phyloP scores from a whole-genome alignment of 192 early-diverging fungal species.

The Phycomyces nitens region DNA sequence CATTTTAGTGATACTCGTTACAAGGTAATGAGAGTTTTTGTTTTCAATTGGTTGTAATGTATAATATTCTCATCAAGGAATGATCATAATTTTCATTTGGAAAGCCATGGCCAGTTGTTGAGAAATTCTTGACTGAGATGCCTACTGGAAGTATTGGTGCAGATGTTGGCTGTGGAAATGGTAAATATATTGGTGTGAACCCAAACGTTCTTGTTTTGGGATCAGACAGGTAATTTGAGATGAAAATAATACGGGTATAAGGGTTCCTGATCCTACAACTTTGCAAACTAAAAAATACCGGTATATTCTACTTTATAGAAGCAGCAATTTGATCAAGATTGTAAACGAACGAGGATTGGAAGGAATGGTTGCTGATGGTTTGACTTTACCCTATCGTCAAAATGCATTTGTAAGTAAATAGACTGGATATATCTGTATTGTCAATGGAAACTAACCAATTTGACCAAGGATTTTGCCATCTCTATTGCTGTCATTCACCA shows the following conservation, averaged over 20 bases:
- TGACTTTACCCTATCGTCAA: constrained; percentile 69
- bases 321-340: constrained; percentile 76
- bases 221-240: constrained; percentile 66
- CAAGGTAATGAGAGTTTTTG: constrained; percentile 72
- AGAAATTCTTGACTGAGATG: constrained; percentile 66
- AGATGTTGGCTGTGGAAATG: constrained; percentile 97
- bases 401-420: constrained; percentile 61
- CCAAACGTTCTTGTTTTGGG: constrained; percentile 76
- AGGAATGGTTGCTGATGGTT: constrained; percentile 76
- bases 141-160: constrained; percentile 75
- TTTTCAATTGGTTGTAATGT: too few species aligned
- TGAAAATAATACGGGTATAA: background rate
- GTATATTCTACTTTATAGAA: constrained; percentile 43
- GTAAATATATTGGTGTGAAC: constrained; percentile 94
- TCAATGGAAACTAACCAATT: too few species aligned
- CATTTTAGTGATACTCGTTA: constrained; percentile 95
- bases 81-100: too few species aligned
- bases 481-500: constrained; percentile 98
- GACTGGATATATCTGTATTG: too few species aligned
- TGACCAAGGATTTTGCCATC: constrained; percentile 93
- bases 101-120: constrained; percentile 94
- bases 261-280: too few species aligned
- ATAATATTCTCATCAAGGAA: too few species aligned
- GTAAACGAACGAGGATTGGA: constrained; percentile 70
- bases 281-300: too few species aligned